Percentiles rank a stretch among this genome's conserved stretches.
These are phyloP conservation scores for Gonium pectorale DNA, from an alignment of 139 green algal species.

Conservation along the genomic window DNA sequence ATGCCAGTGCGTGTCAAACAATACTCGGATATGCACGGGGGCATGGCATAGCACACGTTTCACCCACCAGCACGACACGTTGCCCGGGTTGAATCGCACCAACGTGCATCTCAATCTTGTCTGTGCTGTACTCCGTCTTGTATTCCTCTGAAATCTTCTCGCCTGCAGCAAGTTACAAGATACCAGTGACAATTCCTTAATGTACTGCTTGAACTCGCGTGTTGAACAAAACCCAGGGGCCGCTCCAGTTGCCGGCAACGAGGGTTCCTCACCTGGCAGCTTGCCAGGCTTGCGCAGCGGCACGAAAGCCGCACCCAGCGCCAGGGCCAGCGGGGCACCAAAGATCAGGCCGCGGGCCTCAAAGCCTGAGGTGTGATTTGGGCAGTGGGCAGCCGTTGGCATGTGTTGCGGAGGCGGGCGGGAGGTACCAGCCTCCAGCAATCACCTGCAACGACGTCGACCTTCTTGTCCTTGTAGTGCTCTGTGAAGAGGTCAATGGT, in stretches of 20 bases:
- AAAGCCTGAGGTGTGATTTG: slow-evolving; percentile 82
- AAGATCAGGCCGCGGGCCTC: slow-evolving; percentile 99
- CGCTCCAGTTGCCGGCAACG: too few relatives aligned
- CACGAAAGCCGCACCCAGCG: slow-evolving; percentile 90
- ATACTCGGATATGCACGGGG: too few relatives aligned
- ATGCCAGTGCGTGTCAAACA: too few relatives aligned
- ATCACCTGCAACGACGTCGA: slow-evolving; percentile 94
- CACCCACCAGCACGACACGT: slow-evolving; percentile 84
- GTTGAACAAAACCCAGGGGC: too few relatives aligned
- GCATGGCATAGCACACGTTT: too few relatives aligned
- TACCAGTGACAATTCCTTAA: too few relatives aligned
- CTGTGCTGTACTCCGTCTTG: slow-evolving; percentile 92
- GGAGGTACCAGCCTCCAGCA: too few relatives aligned
- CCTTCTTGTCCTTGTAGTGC: slow-evolving; percentile 78
- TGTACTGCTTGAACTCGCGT: too few relatives aligned
- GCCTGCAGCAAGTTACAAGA: too few relatives aligned
- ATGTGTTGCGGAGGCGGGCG: too few relatives aligned
- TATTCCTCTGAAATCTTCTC: slow-evolving; percentile 88
- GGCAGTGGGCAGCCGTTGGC: too few relatives aligned
- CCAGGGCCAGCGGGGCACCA: slow-evolving; percentile 93
- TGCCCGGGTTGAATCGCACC: slow-evolving; percentile 88
- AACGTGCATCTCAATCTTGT: slow-evolving; percentile 97
- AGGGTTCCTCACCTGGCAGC: slow-evolving; percentile 94
- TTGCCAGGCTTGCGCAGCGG: slow-evolving; percentile 97
- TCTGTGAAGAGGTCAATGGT: slow-evolving; percentile 88